Evolutionary conservation across 78 protist genomes (phyloP), one percentile per base, ranked within the genome.

Genomic region (Guillardia theta): DNA sequence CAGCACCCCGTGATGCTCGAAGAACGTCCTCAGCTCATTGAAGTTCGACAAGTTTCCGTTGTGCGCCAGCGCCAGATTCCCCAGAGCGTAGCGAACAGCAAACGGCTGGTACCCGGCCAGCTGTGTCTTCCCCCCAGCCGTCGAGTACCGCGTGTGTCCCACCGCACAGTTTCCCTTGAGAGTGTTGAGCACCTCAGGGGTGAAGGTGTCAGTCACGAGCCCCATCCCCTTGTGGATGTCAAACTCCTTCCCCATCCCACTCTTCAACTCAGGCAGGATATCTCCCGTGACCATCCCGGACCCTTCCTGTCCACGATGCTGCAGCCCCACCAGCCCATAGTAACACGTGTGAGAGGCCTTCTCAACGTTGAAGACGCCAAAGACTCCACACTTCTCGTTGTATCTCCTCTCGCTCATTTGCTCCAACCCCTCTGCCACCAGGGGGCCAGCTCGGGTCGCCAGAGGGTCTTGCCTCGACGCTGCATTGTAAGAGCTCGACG

Each of bases 221-320:
- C 90, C 90, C 6, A 44, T 39, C 12, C 90, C 90, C 44, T 33
- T 15, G 50, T 80, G 90, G 24, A 37, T 22, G 12, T n/a, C 19
- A 6, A 80, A 80, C 33, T 80, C 90, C 0, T 18, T 30, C 90
- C 4, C 33, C 41, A 70, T 36, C 41, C 1, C 21, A 1, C 70
- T 58, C 70, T 58, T 58, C 70, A n/a, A n/a, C n/a, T n/a, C n/a
- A n/a, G n/a, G n/a, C n/a, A n/a, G n/a, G n/a, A n/a, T n/a, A n/a
- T n/a, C n/a, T n/a, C n/a, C n/a, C n/a, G n/a, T n/a, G n/a, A 87
- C 92, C 36, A 87, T 87, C 46, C 92, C 92, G 3, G 46, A 30
- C 30, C 92, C 92, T 41, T 87, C 92, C 92, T 87, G 92, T 19
- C 92, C 92, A 24, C 92, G 58, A 24, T 87, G 92, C 62, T 87